phyloP scores from a whole-genome alignment of 2,329 filamentous ascomycete species.

The Emergomyces africanus region DNA sequence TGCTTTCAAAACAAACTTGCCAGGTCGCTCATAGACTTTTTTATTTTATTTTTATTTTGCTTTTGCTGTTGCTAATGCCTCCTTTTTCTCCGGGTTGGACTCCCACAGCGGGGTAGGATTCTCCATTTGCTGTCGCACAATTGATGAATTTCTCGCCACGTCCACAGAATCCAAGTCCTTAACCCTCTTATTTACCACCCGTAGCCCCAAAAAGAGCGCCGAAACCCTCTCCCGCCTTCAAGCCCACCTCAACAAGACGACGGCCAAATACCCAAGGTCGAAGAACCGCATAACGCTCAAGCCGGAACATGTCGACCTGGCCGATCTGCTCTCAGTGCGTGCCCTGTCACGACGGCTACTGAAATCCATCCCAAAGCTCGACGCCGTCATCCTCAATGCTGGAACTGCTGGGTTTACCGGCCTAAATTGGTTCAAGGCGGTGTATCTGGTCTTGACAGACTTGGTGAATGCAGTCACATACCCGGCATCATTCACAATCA shows the following conservation, averaged over 20 bases:
- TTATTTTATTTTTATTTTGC: no score
- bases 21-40: neutral
- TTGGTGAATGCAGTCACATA: conserved; percentile 58
- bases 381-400: conserved; percentile 73
- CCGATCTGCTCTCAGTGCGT: conserved; percentile 43
- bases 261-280: conserved; percentile 29
- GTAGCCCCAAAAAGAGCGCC: conserved; percentile 58
- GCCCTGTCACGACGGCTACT: conserved; percentile 39
- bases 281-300: conserved; percentile 37
- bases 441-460: conserved; percentile 47
- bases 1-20: conserved; percentile 2
- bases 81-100: neutral
- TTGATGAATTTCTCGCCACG: conserved; percentile 73
- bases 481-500: conserved; percentile 58
- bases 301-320: conserved; percentile 47
- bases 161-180: conserved; percentile 56
- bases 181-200: conserved; percentile 72
- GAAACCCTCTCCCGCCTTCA: conserved; percentile 56
- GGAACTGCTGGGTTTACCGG: conserved; percentile 78
- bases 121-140: conserved; percentile 68
- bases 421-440: conserved; percentile 53
- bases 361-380: conserved; percentile 51
- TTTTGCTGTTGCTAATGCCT: neutral
- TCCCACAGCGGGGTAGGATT: conserved; percentile 68
- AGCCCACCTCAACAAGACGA: conserved; percentile 42